Evolutionary conservation across 768 basidiomycete genomes (phyloP), one percentile per base, ranked within the genome.

Genomic region (Phaeolepiota aurea): DNA sequence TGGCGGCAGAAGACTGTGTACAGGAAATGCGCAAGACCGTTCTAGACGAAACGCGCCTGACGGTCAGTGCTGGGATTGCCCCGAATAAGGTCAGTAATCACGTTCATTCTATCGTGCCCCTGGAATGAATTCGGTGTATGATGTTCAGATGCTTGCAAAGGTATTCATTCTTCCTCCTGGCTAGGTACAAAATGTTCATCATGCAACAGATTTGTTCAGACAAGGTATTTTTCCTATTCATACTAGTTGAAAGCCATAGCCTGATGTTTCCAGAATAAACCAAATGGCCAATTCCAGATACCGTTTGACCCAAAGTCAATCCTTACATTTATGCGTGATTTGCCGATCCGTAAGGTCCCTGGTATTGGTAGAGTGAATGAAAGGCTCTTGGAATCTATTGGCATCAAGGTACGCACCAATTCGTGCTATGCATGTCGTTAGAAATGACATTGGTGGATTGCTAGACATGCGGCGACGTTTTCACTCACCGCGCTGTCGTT

Each of bases 11-110:
- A 20, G 79, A 81, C 33, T 93, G 90, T 51, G 87, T 94, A 10
- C 61, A 72, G 38, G 71, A 84, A 46, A 84, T 99, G 64, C 70
- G 96, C 16, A 69, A 68, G 18, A 68, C 67, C 31, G 87, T 97
- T 2, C 69, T 80, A 41, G 66, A 68, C 13, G 86, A 86, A 59
- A 97, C 93, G 2, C 75, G 76, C 40, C 57, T 98, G 37, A 98
- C 96, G 2, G 90, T 87, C 39, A 92, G 88, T 49, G 93, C 92
- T 20, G 96, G 96, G 2, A 91, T 98, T 43, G 92, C 94, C 0
- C 87, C 94, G 1, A 98, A 93, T 62, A 87, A 86, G 72, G 91
- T 91, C 53, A 40, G 75, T n/a, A n/a, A n/a, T 38, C 37, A 21
- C 48, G 38, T 11, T 49, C 25, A 48, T 47, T 38, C 45, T 30